These are phyloP conservation scores for Phytomonas serpens DNA, from an alignment of 208 protist genomes.

Conservation along the genomic window DNA sequence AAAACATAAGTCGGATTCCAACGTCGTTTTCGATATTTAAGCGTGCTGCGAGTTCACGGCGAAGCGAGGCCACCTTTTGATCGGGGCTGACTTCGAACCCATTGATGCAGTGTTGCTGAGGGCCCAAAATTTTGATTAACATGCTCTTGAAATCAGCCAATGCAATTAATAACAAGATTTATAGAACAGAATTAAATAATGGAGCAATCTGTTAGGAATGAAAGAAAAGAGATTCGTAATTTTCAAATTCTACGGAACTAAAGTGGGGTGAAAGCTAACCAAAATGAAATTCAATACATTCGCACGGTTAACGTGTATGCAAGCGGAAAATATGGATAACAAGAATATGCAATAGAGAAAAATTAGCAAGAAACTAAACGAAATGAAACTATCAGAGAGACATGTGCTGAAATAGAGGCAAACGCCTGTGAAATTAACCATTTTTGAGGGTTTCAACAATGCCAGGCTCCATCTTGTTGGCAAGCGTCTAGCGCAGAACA, in stretches of 20 bases:
- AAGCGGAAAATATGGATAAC: not conserved
- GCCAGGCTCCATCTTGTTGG: too few species aligned
- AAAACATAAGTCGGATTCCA: slow-evolving; percentile 24
- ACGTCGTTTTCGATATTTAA: slow-evolving; percentile 19
- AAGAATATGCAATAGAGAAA: slow-evolving; percentile 7
- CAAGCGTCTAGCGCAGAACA: too few species aligned
- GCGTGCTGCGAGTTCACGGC: slow-evolving; percentile 18
- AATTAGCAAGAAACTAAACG: slow-evolving; percentile 7
- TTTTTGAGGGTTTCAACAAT: too few species aligned
- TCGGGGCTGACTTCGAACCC: slow-evolving; percentile 28
- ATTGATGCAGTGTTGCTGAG: slow-evolving; percentile 17
- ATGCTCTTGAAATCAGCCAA: slow-evolving; percentile 13
- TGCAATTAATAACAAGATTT: slow-evolving; percentile 8
- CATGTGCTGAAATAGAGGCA: not conserved
- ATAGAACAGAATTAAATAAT: slow-evolving; percentile 4
- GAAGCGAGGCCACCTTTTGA: slow-evolving; percentile 38
- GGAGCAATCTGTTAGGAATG: not conserved
- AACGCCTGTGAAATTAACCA: too few species aligned
- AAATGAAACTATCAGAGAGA: not conserved
- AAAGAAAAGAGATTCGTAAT: not conserved
- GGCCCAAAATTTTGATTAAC: slow-evolving; percentile 17
- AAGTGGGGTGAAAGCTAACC: not conserved
- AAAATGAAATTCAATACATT: not conserved
- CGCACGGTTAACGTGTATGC: not conserved
- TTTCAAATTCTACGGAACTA: not conserved